These are phyloP conservation scores for Fusarium sulawesiense DNA, from an alignment of 2,329 filamentous ascomycete genomes.

Conservation along the genomic window DNA sequence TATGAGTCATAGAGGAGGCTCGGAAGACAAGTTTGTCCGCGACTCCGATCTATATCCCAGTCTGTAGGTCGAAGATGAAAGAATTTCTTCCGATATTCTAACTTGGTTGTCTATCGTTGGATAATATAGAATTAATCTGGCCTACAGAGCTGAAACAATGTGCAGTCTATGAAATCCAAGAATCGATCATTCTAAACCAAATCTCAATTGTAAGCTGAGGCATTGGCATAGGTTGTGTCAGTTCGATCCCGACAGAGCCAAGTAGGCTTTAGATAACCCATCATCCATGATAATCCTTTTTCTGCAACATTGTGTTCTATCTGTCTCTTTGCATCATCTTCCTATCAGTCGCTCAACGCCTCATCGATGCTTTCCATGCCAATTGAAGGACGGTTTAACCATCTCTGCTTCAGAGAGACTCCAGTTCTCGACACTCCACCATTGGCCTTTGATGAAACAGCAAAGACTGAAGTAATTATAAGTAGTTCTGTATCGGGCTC, in stretches of 20 bases:
- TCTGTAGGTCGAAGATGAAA: neutral
- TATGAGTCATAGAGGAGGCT: slow-evolving; percentile 12
- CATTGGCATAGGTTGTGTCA: neutral
- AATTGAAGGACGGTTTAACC: neutral
- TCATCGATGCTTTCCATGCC: neutral
- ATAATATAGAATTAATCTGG: neutral
- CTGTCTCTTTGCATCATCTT: neutral
- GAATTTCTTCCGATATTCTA: neutral
- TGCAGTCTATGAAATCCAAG: neutral
- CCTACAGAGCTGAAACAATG: neutral
- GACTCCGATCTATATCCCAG: neutral
- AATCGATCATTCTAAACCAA: neutral
- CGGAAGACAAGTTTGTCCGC: slow-evolving; percentile 15
- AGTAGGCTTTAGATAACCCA: neutral
- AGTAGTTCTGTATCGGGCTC: neutral
- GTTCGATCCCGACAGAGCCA: neutral
- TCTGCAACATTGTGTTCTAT: neutral
- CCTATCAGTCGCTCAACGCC: neutral
- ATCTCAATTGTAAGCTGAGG: neutral
- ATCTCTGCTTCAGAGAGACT: neutral
- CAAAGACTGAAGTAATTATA: slow-evolving; percentile 18
- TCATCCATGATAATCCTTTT: neutral
- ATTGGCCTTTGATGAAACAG: slow-evolving; percentile 2
- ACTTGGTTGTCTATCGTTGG: neutral
- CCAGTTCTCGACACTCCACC: fast-evolving